Percentiles rank a stretch among this genome's conserved stretches.
These are phyloP conservation scores for Trametes gibbosa DNA, from an alignment of 768 basidiomycete species.

Conservation along the genomic window DNA sequence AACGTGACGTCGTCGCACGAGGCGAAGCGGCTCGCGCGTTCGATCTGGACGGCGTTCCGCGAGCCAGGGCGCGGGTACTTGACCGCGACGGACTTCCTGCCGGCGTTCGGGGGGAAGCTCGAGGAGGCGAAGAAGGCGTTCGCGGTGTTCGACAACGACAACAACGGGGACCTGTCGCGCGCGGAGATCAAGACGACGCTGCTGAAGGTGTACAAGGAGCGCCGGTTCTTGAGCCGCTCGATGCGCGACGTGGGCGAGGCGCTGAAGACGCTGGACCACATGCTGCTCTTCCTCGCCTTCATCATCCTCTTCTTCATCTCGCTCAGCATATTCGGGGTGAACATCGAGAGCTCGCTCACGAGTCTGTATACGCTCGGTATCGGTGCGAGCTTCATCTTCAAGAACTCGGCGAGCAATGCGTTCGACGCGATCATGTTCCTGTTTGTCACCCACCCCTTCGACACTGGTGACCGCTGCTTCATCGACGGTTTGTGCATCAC, in stretches of 20 bases:
- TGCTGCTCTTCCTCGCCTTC: slow-evolving; percentile 61
- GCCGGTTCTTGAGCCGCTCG: slow-evolving; percentile 69
- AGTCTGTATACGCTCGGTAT: slow-evolving; percentile 72
- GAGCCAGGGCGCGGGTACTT: slow-evolving; percentile 56
- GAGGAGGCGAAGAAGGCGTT: slow-evolving; percentile 65
- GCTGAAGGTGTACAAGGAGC: slow-evolving; percentile 74
- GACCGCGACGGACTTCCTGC: slow-evolving; percentile 64
- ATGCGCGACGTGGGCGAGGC: slow-evolving; percentile 75
- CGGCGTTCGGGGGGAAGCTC: slow-evolving; percentile 54
- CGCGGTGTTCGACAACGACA: slow-evolving; percentile 71
- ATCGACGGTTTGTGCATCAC: slow-evolving; percentile 48
- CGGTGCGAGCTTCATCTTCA: slow-evolving; percentile 80
- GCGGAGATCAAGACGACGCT: slow-evolving; percentile 71
- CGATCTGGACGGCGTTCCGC: slow-evolving; percentile 62
- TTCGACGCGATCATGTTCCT: slow-evolving; percentile 83
- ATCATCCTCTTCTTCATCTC: slow-evolving; percentile 71
- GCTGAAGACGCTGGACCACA: slow-evolving; percentile 58
- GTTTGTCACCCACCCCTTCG: slow-evolving; percentile 81
- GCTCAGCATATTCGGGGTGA: slow-evolving; percentile 67
- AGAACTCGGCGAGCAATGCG: slow-evolving; percentile 63
- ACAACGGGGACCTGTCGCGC: slow-evolving; percentile 73
- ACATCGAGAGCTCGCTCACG: slow-evolving; percentile 61
- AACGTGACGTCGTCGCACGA: slow-evolving; percentile 57
- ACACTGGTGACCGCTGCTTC: slow-evolving; percentile 81
- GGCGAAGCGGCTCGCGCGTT: slow-evolving; percentile 72